Base-by-base conservation (phyloP, 331 rosid genomes). In the Saraca asoca region DNA sequence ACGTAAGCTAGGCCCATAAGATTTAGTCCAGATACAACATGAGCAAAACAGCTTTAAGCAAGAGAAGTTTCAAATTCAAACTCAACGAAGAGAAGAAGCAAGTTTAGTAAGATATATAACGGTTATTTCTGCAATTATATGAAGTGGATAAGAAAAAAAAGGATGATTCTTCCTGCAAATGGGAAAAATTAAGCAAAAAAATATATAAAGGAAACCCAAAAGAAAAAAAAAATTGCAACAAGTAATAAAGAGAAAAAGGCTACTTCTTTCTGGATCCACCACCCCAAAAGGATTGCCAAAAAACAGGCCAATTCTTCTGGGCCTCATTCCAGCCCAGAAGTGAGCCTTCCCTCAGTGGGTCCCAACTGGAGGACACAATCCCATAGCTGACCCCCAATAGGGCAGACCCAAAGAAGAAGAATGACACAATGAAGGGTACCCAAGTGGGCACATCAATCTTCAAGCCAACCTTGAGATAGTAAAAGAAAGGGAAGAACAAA, bases 351-450 rank as follows among this genome's bases (percentile, higher is more conserved):
- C 95, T 89, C 43, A 79, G 5, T 9, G 96, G 98, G 71, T 89
- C 98, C 98, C 98, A 93, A 58, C 96, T 89, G 20, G 95, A 78
- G 78, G 98, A 93, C 70, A 87, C 98, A 75, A 89, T 93, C 69
- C 96, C 98, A 76, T 93, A 93, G 69, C 98, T 93, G 46, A 93
- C 95, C 6, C 95, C 97, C 29, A 81, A 62, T n/a, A 91, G 64
- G n/a, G 95, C 97, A 39, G 97, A 82, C 20, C 93, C 97, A 72
- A 83, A 91, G 87, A 88, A 91, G 50, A 89, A 57, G 79, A 89
- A 89, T 15, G 96, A 93, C 31, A 87, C 94, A 29, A 85, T 82
- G 81, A 89, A 86, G 34, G 98, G 96, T 13, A 93, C 93, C 96
- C 98, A 89, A 42, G 84, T 80, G 20, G 98, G 96, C 51, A 93